These are phyloP conservation scores for Juglanconis sp. DNA, from an alignment of 2,329 filamentous ascomycete genomes.

Conservation along the genomic window DNA sequence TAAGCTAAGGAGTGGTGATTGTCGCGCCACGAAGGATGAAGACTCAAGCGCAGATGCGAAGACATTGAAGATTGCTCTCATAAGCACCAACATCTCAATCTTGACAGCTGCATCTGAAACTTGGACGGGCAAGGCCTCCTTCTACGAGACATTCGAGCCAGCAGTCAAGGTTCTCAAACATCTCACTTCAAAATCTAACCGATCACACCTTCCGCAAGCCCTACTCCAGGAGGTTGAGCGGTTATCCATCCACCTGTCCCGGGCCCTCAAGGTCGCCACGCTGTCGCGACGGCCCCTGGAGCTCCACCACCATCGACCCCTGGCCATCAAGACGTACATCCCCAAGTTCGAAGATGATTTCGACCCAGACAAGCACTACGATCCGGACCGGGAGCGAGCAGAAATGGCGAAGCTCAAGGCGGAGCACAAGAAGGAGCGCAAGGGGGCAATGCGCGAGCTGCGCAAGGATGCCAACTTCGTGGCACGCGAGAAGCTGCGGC, in stretches of 20 bases:
- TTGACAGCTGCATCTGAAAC: constrained; percentile 66
- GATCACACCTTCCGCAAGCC: constrained; percentile 45
- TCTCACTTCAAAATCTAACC: constrained; percentile 52
- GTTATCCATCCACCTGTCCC: constrained; percentile 43
- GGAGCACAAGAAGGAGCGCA: constrained; percentile 92
- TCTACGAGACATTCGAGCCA: constrained; percentile 75
- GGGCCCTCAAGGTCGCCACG: constrained; percentile 58
- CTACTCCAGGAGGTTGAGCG: constrained; percentile 41
- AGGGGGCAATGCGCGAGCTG: constrained; percentile 90
- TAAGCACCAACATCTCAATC: constrained; percentile 62
- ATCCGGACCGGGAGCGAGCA: constrained; percentile 85
- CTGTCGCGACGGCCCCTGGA: constrained; percentile 73
- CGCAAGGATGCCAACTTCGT: constrained; percentile 95
- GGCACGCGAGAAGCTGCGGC: constrained; percentile 79
- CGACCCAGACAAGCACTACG: constrained; percentile 95
- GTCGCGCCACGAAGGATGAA: constrained; percentile 32
- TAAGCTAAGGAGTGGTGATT: constrained; percentile 59
- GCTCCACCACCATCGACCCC: constrained; percentile 82
- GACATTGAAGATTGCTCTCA: constrained; percentile 53
- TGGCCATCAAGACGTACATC: constrained; percentile 82
- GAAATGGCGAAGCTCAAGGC: constrained; percentile 80
- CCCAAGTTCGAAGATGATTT: constrained; percentile 96
- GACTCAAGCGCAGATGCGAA: constrained; percentile 31
- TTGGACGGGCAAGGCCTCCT: constrained; percentile 72
- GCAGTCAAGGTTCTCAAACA: constrained; percentile 56